Evolutionary conservation across 352 stramenopile species (phyloP).

Genomic region (Phytophthora cactorum): DNA sequence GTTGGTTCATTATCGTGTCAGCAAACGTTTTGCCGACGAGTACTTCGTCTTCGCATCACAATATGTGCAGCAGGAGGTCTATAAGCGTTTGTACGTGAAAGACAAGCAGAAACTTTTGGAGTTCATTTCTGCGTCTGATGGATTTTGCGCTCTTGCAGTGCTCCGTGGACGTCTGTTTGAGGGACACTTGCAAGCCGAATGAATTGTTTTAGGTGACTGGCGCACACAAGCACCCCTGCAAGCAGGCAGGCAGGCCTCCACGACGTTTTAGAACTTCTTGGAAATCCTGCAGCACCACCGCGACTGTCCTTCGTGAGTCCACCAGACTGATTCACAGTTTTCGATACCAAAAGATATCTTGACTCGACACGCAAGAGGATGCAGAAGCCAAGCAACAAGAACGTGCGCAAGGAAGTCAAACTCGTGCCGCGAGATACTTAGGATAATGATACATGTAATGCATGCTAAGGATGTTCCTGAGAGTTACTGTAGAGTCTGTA

Average conservation of each 20-base stretch:
- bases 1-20: constrained; percentile 14
- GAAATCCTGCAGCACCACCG: neutral
- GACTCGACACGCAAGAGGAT: too few relatives aligned
- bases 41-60: constrained; percentile 19
- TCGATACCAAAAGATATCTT: too few relatives aligned
- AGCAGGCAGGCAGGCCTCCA: neutral
- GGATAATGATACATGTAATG: too few relatives aligned
- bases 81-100: constrained; percentile 6
- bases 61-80: constrained; percentile 15
- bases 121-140: neutral
- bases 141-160: constrained; percentile 4
- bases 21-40: constrained; percentile 5
- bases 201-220: neutral
- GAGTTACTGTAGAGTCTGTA: too few relatives aligned
- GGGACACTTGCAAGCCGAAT: neutral
- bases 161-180: constrained; percentile 7
- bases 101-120: constrained; percentile 1
- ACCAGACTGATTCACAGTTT: neutral
- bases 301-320: neutral
- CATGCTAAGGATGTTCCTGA: too few relatives aligned
- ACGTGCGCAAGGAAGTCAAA: neutral
- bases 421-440: too few relatives aligned
- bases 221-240: neutral
- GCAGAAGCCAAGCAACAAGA: neutral
- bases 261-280: neutral